Conservation (phyloP, 495 filamentous ascomycete genomes). For the Hapsidospora chrysogenum region DNA sequence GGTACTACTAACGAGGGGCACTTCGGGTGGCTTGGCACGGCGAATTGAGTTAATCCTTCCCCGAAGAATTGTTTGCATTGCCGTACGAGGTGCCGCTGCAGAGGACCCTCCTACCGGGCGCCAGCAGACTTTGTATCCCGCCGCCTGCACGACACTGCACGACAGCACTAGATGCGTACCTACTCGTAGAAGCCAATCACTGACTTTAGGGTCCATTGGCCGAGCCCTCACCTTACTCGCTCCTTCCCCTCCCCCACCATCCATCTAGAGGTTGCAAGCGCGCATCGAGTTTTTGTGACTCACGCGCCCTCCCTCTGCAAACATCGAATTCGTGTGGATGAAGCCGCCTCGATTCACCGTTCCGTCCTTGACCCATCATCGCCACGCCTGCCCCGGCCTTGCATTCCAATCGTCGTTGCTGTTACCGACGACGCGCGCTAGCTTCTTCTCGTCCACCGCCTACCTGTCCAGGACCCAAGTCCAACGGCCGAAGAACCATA, state of each 20-base stretch:
- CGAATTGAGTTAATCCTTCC: too few species aligned
- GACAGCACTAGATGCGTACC: too few species aligned
- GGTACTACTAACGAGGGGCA: too few species aligned
- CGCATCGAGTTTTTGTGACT: conserved; percentile 4
- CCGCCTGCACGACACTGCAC: too few species aligned
- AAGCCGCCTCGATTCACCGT: background rate
- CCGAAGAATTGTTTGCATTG: too few species aligned
- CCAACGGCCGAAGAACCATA: conserved; percentile 2
- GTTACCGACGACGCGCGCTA: background rate
- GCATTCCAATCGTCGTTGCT: background rate
- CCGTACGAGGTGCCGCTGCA: too few species aligned
- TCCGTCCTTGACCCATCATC: background rate
- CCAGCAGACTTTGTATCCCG: too few species aligned
- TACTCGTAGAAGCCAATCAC: too few species aligned
- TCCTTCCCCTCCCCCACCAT: conserved; percentile 1
- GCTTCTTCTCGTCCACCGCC: background rate
- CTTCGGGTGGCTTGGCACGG: too few species aligned
- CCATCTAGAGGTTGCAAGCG: conserved; percentile 1
- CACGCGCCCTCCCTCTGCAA: background rate
- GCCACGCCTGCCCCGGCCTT: background rate
- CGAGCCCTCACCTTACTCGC: too few species aligned
- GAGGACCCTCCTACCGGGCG: too few species aligned
- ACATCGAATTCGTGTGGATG: conserved; percentile 1
- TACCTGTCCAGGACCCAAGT: background rate
- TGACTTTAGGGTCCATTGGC: too few species aligned